These are phyloP conservation scores for Cyclospora cayetanensis DNA, from an alignment of 169 alveolate genomes.

Conservation along the genomic window DNA sequence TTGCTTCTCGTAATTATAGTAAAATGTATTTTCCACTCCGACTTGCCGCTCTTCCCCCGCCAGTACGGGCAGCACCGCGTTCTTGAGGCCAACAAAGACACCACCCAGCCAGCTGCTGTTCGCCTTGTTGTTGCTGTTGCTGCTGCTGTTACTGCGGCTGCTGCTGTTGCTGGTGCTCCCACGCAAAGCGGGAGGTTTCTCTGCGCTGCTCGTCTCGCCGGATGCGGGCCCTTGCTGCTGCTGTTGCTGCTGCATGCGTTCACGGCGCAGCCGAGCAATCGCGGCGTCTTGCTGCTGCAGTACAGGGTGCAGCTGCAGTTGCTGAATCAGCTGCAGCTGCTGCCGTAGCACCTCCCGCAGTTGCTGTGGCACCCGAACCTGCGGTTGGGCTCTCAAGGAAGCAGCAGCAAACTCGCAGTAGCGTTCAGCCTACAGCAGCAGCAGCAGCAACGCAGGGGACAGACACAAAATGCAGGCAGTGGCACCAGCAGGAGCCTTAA, in stretches of 20 bases:
- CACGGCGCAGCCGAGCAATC: background rate
- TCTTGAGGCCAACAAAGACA: constrained; percentile 71
- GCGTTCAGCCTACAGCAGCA: background rate
- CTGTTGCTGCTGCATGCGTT: background rate
- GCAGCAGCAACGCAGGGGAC: background rate
- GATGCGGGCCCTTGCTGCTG: background rate
- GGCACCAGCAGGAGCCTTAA: background rate
- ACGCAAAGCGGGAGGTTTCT: too few species aligned
- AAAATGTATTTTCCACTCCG: constrained; percentile 77
- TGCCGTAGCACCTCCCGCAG: background rate
- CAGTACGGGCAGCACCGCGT: constrained; percentile 65
- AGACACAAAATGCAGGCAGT: background rate
- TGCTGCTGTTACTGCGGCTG: background rate
- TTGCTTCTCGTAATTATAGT: constrained; percentile 71
- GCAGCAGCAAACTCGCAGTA: background rate
- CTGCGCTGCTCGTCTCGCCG: background rate
- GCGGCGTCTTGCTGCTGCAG: background rate
- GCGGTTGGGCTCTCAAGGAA: background rate
- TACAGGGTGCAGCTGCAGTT: background rate
- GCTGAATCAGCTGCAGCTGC: background rate
- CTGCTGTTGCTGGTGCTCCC: background rate
- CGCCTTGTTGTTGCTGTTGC: background rate
- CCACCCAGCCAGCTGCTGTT: constrained; percentile 65
- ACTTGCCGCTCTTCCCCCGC: constrained; percentile 73
- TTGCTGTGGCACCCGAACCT: background rate